phyloP scores from a whole-genome alignment of 768 basidiomycete genomes.

The Panellus pusillus region DNA sequence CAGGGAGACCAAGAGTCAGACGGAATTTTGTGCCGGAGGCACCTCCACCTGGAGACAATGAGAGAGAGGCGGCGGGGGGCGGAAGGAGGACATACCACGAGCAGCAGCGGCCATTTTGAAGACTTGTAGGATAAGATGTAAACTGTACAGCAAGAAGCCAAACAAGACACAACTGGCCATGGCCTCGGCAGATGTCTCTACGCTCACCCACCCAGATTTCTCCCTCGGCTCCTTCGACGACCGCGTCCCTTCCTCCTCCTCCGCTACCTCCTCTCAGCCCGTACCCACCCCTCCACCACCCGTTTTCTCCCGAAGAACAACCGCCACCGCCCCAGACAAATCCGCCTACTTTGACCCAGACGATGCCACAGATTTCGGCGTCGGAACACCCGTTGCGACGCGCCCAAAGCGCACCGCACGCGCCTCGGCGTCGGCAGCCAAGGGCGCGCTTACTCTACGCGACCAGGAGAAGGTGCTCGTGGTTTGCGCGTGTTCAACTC shows the following conservation, averaged over 20 bases:
- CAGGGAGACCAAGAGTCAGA: slow-evolving; percentile 90
- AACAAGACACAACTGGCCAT: no score
- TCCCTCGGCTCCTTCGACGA: slow-evolving; percentile 22
- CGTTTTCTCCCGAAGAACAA: slow-evolving; percentile 15
- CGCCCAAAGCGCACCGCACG: slow-evolving; percentile 45
- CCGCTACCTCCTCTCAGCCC: slow-evolving; percentile 18
- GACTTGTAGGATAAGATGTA: no score
- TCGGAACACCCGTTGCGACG: slow-evolving; percentile 49
- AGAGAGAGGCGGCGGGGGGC: no score
- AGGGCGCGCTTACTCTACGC: slow-evolving; percentile 73
- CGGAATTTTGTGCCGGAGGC: slow-evolving; percentile 96
- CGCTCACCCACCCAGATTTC: slow-evolving; percentile 15
- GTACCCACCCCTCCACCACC: slow-evolving; percentile 21
- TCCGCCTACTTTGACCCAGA: slow-evolving; percentile 16
- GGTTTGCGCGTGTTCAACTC: background rate
- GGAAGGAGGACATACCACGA: no score
- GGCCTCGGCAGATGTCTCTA: no score
- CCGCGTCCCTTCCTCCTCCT: slow-evolving; percentile 20
- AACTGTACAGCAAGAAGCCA: no score
- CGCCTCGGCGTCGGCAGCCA: slow-evolving; percentile 37
- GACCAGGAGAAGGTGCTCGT: slow-evolving; percentile 91
- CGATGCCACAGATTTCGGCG: slow-evolving; percentile 29
- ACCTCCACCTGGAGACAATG: slow-evolving; percentile 41
- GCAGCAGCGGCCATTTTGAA: no score
- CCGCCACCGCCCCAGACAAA: slow-evolving; percentile 14